These are phyloP conservation scores for Agapanthus africanus DNA, from an alignment of 106 monocot species.

Conservation along the genomic window DNA sequence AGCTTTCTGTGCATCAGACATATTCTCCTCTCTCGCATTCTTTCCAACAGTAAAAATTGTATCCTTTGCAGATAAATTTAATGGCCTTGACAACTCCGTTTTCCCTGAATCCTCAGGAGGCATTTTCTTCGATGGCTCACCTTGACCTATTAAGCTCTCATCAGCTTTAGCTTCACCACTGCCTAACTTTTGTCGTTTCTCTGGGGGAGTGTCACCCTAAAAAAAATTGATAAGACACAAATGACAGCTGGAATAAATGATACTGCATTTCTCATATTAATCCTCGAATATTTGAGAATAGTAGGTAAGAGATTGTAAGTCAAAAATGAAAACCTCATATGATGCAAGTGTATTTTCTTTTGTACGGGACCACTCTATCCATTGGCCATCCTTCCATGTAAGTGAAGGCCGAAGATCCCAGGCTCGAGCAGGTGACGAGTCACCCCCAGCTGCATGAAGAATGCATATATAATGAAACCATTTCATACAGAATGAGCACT, in stretches of 20 bases:
- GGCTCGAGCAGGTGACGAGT: constrained; percentile 43
- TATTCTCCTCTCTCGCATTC: constrained; percentile 31
- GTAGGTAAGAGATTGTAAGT: neutral
- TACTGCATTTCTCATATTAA: neutral
- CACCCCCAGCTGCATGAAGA: constrained; percentile 38
- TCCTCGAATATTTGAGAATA: too few relatives aligned
- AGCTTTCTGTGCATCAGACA: constrained; percentile 24
- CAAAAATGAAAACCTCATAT: constrained; percentile 45
- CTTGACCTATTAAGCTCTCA: constrained; percentile 20
- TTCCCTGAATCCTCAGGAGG: constrained; percentile 20
- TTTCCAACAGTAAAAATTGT: constrained; percentile 57
- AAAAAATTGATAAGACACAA: neutral
- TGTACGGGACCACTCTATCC: constrained; percentile 56
- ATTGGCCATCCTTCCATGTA: constrained; percentile 85
- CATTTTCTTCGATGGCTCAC: constrained; percentile 15
- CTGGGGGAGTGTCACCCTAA: constrained; percentile 77
- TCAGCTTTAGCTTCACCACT: constrained; percentile 22
- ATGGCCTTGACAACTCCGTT: constrained; percentile 29
- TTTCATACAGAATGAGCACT: neutral
- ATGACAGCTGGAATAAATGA: neutral
- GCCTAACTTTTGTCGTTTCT: constrained; percentile 60
- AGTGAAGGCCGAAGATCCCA: constrained; percentile 87
- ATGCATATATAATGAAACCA: neutral
- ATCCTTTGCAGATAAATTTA: constrained; percentile 60
- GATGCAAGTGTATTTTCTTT: constrained; percentile 15